Conservation (phyloP, 805 yeast genomes). For the Nakazawaea sp. region DNA sequence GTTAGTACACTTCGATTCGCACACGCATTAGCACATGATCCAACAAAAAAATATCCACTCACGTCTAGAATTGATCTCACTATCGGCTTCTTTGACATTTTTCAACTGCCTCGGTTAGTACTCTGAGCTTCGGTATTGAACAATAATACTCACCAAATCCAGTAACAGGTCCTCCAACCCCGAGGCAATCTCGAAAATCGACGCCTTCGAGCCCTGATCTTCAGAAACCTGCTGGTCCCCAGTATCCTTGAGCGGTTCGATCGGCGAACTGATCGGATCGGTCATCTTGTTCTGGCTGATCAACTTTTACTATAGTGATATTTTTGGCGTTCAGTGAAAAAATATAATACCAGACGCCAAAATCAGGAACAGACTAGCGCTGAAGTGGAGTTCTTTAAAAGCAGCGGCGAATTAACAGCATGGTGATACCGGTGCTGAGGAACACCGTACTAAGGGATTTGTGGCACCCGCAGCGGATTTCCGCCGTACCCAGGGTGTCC, state of each 20-base stretch:
- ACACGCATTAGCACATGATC: not conserved
- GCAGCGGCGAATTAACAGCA: too few relatives aligned
- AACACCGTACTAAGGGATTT: too few relatives aligned
- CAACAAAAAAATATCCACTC: conserved; percentile 6
- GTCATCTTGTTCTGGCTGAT: conserved; percentile 1
- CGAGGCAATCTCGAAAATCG: conserved; percentile 26
- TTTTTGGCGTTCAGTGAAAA: too few relatives aligned
- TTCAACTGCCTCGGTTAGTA: not conserved
- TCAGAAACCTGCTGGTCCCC: not conserved
- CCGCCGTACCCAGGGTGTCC: conserved; percentile 2
- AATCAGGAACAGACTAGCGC: too few relatives aligned
- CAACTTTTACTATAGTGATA: too few relatives aligned
- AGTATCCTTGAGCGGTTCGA: conserved; percentile 6
- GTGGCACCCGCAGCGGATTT: too few relatives aligned
- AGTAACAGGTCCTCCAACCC: conserved; percentile 20
- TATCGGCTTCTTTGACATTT: conserved; percentile 16
- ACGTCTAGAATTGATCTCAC: conserved; percentile 14
- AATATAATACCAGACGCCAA: too few relatives aligned
- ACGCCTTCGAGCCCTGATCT: conserved; percentile 9
- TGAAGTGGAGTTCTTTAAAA: too few relatives aligned
- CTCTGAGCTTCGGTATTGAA: not conserved
- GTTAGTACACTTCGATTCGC: conserved; percentile 8
- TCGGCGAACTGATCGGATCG: conserved; percentile 1
- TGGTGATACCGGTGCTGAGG: too few relatives aligned
- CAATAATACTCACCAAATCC: conserved; percentile 13